A percentile compares a stretch with the other conserved stretches of the same genome.
Conservation (phyloP, 1,284 basidiomycete species). For the Golubevia sp. region DNA sequence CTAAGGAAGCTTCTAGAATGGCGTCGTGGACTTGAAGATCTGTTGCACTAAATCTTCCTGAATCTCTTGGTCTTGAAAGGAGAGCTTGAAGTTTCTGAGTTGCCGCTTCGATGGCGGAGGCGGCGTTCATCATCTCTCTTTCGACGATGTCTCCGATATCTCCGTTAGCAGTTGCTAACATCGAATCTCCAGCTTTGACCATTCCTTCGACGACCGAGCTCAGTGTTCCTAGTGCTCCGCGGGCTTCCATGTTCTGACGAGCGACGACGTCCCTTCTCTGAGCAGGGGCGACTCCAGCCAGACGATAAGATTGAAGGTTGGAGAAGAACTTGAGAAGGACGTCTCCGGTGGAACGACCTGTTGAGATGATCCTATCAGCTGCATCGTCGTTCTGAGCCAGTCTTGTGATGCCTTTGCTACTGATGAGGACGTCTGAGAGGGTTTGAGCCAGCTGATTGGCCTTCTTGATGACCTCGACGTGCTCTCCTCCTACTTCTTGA, state of each 20-base stretch:
- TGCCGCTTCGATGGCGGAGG: constrained; percentile 88
- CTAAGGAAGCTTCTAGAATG: constrained; percentile 88
- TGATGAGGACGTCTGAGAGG: constrained; percentile 85
- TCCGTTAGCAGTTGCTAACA: constrained; percentile 78
- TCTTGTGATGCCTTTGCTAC: constrained; percentile 93
- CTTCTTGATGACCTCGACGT: constrained; percentile 97
- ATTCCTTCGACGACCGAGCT: constrained; percentile 85
- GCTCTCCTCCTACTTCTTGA: constrained; percentile 85
- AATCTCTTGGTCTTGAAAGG: constrained; percentile 84
- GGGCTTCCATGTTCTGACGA: constrained; percentile 85
- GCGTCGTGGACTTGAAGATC: constrained; percentile 98
- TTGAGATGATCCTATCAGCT: constrained; percentile 81
- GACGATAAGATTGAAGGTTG: constrained; percentile 92
- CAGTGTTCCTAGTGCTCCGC: constrained; percentile 78
- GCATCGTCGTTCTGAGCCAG: constrained; percentile 88
- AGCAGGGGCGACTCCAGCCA: constrained; percentile 66
- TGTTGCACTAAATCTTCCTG: constrained; percentile 79
- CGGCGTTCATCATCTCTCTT: constrained; percentile 92
- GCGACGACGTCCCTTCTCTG: constrained; percentile 86
- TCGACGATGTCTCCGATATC: constrained; percentile 97
- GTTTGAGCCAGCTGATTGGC: constrained; percentile 96
- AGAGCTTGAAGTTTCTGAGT: constrained; percentile 87
- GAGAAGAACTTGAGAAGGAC: constrained; percentile 88
- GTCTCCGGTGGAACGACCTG: constrained; percentile 86
- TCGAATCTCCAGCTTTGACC: constrained; percentile 81